Conservation (phyloP, 768 basidiomycete genomes). For the Lentinula lateritia region DNA sequence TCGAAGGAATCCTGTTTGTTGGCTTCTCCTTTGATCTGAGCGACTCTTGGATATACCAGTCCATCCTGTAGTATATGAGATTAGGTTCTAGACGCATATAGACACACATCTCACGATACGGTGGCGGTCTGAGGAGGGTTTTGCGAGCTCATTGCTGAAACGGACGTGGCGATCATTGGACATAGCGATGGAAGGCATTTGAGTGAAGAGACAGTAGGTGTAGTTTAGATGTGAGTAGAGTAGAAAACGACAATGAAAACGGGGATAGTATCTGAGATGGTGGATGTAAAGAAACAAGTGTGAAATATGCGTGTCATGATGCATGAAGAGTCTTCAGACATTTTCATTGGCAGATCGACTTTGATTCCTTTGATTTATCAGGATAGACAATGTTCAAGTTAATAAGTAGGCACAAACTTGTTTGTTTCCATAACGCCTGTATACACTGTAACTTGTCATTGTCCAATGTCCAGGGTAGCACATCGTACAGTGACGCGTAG, state of each 20-base stretch:
- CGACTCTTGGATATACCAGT: constrained; percentile 33
- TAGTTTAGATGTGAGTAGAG: neutral
- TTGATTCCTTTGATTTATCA: neutral
- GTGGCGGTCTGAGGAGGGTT: constrained; percentile 4
- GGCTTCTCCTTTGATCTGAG: constrained; percentile 28
- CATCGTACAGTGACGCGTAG: too few species aligned
- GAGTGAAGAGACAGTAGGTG: neutral
- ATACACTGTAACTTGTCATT: too few species aligned
- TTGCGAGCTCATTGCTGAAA: constrained; percentile 8
- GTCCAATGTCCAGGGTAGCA: too few species aligned
- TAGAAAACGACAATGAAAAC: neutral
- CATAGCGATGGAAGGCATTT: constrained; percentile 1
- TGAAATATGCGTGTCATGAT: too few species aligned
- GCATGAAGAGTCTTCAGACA: neutral
- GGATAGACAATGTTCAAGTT: neutral
- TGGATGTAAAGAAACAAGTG: constrained; percentile 4
- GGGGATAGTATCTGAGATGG: neutral
- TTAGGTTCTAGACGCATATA: neutral
- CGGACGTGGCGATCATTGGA: constrained; percentile 1
- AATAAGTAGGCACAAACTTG: neutral
- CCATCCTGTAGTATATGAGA: constrained; percentile 12
- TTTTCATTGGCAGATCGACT: neutral
- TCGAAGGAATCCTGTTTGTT: constrained; percentile 28
- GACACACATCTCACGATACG: constrained; percentile 6
- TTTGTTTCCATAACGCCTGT: too few species aligned